These are phyloP conservation scores for Linanthus parryae DNA, from an alignment of 148 eudicot species.

Conservation along the genomic window DNA sequence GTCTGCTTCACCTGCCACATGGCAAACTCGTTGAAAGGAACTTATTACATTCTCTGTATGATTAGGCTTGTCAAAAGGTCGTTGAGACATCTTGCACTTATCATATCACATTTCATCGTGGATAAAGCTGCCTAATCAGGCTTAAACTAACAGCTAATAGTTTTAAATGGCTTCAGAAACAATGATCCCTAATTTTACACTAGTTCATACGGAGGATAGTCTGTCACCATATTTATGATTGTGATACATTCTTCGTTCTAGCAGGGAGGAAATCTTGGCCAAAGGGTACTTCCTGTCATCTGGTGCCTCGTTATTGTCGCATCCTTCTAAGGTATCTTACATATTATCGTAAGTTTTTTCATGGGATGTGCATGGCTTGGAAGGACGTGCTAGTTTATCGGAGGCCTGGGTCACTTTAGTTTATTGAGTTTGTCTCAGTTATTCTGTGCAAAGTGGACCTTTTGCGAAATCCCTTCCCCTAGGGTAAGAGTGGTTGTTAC, in stretches of 20 bases:
- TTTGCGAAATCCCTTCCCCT: no score
- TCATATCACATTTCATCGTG: no score
- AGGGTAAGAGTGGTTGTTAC: no score
- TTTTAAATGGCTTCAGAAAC: neutral
- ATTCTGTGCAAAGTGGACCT: neutral
- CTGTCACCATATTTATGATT: neutral
- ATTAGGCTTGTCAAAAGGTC: no score
- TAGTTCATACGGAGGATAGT: neutral
- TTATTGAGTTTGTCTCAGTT: neutral
- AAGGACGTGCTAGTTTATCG: neutral
- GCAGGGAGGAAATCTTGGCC: slow-evolving; percentile 25
- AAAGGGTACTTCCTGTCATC: slow-evolving; percentile 38
- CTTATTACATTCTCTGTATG: no score
- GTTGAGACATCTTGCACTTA: no score
- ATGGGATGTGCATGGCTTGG: slow-evolving; percentile 1
- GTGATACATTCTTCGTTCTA: slow-evolving; percentile 4
- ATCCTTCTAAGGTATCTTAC: slow-evolving; percentile 68
- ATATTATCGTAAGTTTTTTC: slow-evolving; percentile 6
- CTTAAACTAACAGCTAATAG: neutral
- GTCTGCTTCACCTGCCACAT: no score
- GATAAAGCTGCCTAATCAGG: neutral
- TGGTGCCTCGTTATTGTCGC: slow-evolving; percentile 61
- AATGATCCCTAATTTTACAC: neutral
- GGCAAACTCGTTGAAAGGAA: no score
- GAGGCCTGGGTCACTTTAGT: neutral